Evolutionary conservation across 108 stramenopile species (phyloP).

Genomic region (Heterococcus sp.): DNA sequence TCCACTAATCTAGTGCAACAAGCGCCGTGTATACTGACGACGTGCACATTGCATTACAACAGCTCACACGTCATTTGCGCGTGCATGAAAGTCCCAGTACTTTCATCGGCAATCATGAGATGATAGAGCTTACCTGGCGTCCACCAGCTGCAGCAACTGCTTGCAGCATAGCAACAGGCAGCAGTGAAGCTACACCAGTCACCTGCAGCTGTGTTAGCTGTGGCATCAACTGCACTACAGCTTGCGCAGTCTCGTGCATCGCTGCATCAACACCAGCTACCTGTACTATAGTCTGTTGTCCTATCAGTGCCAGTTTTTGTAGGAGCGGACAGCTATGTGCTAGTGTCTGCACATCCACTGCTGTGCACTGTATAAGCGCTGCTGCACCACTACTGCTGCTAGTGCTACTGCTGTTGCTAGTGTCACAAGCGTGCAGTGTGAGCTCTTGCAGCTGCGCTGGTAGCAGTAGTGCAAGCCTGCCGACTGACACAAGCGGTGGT

Average conservation of each 20-base stretch:
- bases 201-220: not conserved
- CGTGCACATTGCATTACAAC: not conserved
- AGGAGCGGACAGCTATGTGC: not conserved
- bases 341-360: not conserved
- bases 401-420: not conserved
- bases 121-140: not conserved
- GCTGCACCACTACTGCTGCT: not conserved
- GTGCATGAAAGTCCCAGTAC: not conserved
- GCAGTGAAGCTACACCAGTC: not conserved
- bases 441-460: not conserved
- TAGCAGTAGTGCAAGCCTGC: slow-evolving; percentile 11
- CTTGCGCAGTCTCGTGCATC: not conserved
- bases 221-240: not conserved
- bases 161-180: not conserved
- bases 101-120: not conserved
- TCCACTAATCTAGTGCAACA: not conserved
- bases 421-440: not conserved
- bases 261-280: not conserved
- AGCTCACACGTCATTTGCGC: too few relatives aligned
- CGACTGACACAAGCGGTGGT: not conserved
- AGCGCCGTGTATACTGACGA: not conserved
- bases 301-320: not conserved
- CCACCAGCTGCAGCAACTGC: not conserved
- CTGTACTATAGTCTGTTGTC: not conserved
- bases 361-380: not conserved